Base-by-base conservation (phyloP, 2,329 filamentous ascomycete genomes). In the Fusarium sp. region DNA sequence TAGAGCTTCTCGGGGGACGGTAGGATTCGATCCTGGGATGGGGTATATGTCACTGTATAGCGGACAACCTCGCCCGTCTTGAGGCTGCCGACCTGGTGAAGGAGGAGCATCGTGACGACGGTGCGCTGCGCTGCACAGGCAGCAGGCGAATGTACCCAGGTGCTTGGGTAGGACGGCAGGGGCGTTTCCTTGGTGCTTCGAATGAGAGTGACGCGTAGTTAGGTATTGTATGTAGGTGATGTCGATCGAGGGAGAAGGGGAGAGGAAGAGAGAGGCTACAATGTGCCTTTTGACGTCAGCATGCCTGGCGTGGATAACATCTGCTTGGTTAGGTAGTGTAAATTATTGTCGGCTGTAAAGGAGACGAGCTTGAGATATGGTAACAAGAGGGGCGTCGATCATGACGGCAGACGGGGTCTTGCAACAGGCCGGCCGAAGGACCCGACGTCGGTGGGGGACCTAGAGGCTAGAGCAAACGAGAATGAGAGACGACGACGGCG, bases 41-140 rank as follows among this genome's bases (percentile, higher is more conserved):
- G 97, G 2, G 93, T 97, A 84, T 99, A 99, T 59, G 95, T 98
- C 76, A 98, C 87, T 10, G 94, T 98, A 80, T 92, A 97, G 85
- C 97, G 93, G 73, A 98, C 92, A 43, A 98, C 93, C 85, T 98
- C 95, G 81, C 97, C 97, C 75, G 98, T 94, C 84, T 96, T 97
- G 82, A 98, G 93, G 85, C 90, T 94, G 80, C 97, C 97, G 74
- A 93, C 89, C 85, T 98, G 97, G 84, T 98, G 94, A 71, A 98
- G 86, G 81, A 98, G 91, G 75, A 98, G 88, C 97, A 98, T 98
- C 35, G 80, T 71, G 52, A 69, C 56, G 56, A 6, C 22, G 56
- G 5, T 20, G 22, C 56, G 35, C 27, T 20, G 56, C 66, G 67
- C 69, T 54, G 59, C 66, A 64, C 52, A 62, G 45, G 67, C 58